Percentiles rank a stretch among this genome's conserved stretches.
phyloP scores from a whole-genome alignment of 164 flowering plant species.

The Pachysandra terminalis region DNA sequence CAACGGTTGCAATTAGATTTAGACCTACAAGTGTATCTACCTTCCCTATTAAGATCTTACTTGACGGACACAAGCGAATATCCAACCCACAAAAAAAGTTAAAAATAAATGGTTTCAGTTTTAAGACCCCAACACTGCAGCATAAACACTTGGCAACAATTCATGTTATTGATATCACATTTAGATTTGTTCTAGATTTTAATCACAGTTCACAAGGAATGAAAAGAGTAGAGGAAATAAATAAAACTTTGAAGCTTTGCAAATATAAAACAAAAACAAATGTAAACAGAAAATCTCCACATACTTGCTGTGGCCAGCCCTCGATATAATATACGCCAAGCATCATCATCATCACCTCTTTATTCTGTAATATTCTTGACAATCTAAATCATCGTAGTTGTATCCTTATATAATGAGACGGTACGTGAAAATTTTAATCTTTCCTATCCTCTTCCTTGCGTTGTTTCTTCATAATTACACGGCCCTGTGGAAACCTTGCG shows the following conservation, averaged over 20 bases:
- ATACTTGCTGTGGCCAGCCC: constrained; percentile 11
- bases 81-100: too few species aligned
- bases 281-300: constrained; percentile 6
- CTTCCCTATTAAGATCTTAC: too few species aligned
- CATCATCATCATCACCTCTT: constrained; percentile 27
- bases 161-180: not conserved
- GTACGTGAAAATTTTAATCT: constrained; percentile 16
- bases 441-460: constrained; percentile 1
- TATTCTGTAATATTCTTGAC: constrained; percentile 42
- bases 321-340: constrained; percentile 23
- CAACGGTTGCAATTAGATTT: too few species aligned
- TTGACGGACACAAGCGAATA: too few species aligned
- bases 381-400: constrained; percentile 30
- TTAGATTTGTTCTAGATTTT: too few species aligned
- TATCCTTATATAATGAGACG: constrained; percentile 22
- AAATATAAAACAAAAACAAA: not conserved
- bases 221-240: not conserved
- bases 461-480: too few species aligned
- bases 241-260: not conserved
- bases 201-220: not conserved
- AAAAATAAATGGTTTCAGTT: too few species aligned
- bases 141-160: too few species aligned
- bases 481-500: constrained; percentile 67
- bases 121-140: too few species aligned
- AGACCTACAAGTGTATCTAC: too few species aligned